A percentile compares a stretch with the other conserved stretches of the same genome.
These are phyloP conservation scores for Tuber microsphaerosporum DNA, from an alignment of 495 filamentous ascomycete genomes.

Conservation along the genomic window DNA sequence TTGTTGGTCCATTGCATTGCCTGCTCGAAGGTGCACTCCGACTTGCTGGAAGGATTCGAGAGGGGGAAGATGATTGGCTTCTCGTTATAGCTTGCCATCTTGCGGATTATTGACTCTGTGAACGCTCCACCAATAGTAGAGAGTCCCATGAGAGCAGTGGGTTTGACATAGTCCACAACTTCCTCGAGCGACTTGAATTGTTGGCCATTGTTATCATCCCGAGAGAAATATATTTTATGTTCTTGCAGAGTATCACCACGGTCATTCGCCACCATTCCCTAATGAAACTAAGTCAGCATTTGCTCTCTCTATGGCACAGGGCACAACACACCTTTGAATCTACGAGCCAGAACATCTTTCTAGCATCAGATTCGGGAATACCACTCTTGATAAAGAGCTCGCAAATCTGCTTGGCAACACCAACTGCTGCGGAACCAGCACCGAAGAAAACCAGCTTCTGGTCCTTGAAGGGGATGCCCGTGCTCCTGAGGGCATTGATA, in stretches of 20 bases:
- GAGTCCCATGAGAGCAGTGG: constrained; percentile 87
- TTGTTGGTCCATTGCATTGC: constrained; percentile 83
- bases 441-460: constrained; percentile 95
- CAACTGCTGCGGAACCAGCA: constrained; percentile 88
- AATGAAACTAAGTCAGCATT: not conserved
- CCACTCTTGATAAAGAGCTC: constrained; percentile 91
- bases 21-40: constrained; percentile 92
- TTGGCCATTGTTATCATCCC: constrained; percentile 80
- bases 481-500: constrained; percentile 87
- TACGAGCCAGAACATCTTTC: constrained; percentile 90
- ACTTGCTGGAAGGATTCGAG: constrained; percentile 89
- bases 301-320: not conserved
- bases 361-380: constrained; percentile 83
- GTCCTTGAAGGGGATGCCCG: constrained; percentile 75
- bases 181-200: constrained; percentile 86
- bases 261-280: constrained; percentile 88
- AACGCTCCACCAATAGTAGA: constrained; percentile 93
- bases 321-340: constrained; percentile 58
- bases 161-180: constrained; percentile 87
- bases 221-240: constrained; percentile 97
- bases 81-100: constrained; percentile 66
- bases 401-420: constrained; percentile 93
- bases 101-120: constrained; percentile 73
- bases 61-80: constrained; percentile 72
- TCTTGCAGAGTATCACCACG: constrained; percentile 89